These are phyloP conservation scores for Russula olivacea DNA, from an alignment of 768 basidiomycete species.

Conservation along the genomic window DNA sequence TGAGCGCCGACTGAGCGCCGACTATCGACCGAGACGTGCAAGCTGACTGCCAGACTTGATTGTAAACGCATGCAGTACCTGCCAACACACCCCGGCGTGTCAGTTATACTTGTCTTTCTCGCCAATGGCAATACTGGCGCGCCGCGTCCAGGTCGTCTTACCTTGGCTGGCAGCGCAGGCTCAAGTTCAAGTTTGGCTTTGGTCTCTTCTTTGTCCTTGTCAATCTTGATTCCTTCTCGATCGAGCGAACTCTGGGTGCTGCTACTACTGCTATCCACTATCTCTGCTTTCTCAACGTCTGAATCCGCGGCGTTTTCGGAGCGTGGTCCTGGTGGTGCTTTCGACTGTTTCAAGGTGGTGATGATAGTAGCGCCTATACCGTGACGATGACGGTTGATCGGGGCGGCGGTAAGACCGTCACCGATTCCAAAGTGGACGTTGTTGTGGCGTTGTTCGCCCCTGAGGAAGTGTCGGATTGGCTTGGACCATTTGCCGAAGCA, in stretches of 20 bases:
- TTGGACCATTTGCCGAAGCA: constrained; percentile 28
- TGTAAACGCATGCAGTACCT: constrained; percentile 11
- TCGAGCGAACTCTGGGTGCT: background rate
- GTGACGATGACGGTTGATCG: background rate
- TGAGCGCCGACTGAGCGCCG: background rate
- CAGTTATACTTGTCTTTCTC: background rate
- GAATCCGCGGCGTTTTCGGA: background rate
- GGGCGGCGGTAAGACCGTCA: too few relatives aligned
- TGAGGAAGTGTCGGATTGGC: constrained; percentile 21
- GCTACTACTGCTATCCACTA: background rate
- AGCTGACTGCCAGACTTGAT: constrained; percentile 16
- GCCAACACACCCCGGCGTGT: background rate
- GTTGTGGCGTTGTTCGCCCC: background rate
- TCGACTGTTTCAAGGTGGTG: background rate
- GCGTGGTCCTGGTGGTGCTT: too few relatives aligned
- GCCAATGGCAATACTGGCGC: background rate
- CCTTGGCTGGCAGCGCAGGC: constrained; percentile 9
- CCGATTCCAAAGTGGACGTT: background rate
- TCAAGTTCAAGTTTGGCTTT: background rate
- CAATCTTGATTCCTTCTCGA: background rate
- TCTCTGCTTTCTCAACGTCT: constrained; percentile 1
- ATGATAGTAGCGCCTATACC: background rate
- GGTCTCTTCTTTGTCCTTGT: background rate
- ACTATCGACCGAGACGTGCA: constrained; percentile 3
- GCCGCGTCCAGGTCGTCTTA: background rate